Base-by-base conservation (phyloP, 441 rosid genomes). In the Melastoma candidum region DNA sequence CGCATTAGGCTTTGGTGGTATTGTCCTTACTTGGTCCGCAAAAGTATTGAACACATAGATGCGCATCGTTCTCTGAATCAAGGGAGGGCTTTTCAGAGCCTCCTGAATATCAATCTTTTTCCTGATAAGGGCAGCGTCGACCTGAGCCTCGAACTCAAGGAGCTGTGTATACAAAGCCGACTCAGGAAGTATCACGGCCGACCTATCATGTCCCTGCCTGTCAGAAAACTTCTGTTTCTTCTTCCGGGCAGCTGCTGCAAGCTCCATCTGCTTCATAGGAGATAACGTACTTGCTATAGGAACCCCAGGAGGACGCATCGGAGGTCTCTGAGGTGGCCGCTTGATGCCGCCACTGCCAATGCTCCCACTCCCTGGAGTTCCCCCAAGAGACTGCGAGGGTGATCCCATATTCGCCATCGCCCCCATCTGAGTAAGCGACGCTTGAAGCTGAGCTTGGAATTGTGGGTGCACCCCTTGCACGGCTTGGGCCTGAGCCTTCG, bases 91-190 rank as follows among this genome's bases (percentile, higher is more conserved):
- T 74, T 86, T 92, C 49, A 85, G 82, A 0, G 97, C 85, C 61
- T 92, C 97, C 71, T 92, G 95, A 62, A 92, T 88, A 66, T 92
- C 98, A 59, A 86, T 81, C 73, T 85, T 92, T 85, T 92, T 92
- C 61, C 95, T 80, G 25, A 79, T 60, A 52, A 92, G 70, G 4
- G 90, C 94, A 65, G 95, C 83, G 81, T 86, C 98, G 2, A 88
- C 88, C 44, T 86, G 82, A 26, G 90, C 65, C 79, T 92, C 98
- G 57, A 85, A 88, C 74, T 92, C 98, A 56, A 92, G 95, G 64
- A 92, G 82, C 75, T 86, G 98, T 3, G 98, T 92, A 63, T 92
- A 92, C 46, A 92, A 67, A 55, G 94, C 95, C 60, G 98, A 92
- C 72, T 92, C 97, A 0, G 98, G 98, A 47, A 92, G 74, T 70